phyloP scores from a whole-genome alignment of 768 basidiomycete genomes.

The Serendipita sp. region DNA sequence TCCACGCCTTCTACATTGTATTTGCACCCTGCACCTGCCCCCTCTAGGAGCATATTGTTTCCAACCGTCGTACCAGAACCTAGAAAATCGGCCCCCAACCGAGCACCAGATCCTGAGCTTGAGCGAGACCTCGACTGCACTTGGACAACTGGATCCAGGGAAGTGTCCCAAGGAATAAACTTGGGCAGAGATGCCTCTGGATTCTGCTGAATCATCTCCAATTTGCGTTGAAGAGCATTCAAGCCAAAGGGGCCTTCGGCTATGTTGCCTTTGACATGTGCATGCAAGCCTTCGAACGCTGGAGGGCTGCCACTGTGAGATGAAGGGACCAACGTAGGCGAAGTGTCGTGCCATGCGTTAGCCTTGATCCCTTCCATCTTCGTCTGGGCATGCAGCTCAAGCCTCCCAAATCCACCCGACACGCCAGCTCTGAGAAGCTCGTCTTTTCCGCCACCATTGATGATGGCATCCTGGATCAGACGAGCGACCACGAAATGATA shows the following conservation, averaged over 20 bases:
- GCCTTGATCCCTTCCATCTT: not conserved
- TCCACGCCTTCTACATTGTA: not conserved
- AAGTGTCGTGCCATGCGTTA: not conserved
- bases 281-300: not conserved
- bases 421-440: not conserved
- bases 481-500: conserved; percentile 3
- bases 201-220: not conserved
- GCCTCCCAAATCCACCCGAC: not conserved
- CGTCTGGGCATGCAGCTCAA: not conserved
- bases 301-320: not conserved
- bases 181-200: not conserved
- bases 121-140: conserved; percentile 1
- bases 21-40: not conserved
- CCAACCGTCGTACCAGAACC: not conserved
- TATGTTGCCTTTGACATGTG: conserved; percentile 3
- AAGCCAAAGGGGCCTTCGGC: conserved; percentile 2
- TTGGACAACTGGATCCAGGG: not conserved
- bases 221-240: conserved; percentile 4
- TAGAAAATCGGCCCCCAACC: not conserved
- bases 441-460: not conserved
- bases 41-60: not conserved
- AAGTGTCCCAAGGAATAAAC: conserved; percentile 4
- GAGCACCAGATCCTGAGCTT: not conserved
- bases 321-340: not conserved
- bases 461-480: conserved; percentile 3